Conservation (phyloP, 148 eudicot genomes). For the Pouteria glomerata region DNA sequence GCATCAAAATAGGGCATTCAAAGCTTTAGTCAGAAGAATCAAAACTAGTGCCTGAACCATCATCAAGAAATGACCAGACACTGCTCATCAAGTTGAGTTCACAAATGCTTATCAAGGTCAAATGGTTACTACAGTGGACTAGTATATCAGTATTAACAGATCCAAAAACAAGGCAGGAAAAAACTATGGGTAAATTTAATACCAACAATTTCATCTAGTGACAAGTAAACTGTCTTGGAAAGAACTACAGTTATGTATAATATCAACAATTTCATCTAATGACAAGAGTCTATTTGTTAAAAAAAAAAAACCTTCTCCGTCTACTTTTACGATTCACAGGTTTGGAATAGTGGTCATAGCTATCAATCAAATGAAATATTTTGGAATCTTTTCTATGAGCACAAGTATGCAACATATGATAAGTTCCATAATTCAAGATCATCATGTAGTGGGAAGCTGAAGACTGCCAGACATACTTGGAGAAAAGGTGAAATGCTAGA, state of each 20-base stretch:
- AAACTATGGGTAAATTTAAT: not conserved
- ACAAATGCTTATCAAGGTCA: not conserved
- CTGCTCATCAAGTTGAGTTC: not conserved
- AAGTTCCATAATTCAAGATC: not conserved
- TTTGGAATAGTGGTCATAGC: no score
- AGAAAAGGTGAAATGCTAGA: conserved; percentile 52
- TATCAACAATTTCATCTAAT: no score
- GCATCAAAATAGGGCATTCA: not conserved
- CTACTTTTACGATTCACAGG: not conserved
- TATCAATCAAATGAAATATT: not conserved
- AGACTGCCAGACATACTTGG: conserved; percentile 41
- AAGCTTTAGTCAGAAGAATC: not conserved
- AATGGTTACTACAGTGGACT: not conserved
- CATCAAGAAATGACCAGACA: not conserved
- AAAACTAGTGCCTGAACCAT: not conserved
- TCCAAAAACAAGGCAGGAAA: not conserved
- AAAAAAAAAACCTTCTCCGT: no score
- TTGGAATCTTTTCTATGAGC: not conserved
- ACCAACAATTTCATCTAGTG: not conserved
- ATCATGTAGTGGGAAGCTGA: conserved; percentile 1
- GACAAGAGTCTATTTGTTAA: no score
- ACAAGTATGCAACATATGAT: not conserved
- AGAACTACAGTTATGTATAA: no score
- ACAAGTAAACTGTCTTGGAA: not conserved
- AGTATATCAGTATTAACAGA: not conserved